These are phyloP conservation scores for Ogataea pini DNA, from an alignment of 805 yeast genomes.

Conservation along the genomic window DNA sequence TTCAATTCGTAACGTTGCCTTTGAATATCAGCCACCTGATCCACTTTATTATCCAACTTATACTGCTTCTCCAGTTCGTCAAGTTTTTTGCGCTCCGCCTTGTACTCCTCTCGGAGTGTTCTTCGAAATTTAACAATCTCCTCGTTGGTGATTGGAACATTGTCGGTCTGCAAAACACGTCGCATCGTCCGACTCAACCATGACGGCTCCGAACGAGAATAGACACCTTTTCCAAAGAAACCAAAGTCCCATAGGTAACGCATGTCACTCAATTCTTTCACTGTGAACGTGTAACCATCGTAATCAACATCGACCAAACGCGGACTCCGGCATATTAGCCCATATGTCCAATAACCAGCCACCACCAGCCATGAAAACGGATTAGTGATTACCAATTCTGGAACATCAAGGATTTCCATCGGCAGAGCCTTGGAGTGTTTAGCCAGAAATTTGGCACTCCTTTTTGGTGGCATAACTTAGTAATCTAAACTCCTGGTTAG, in stretches of 20 bases:
- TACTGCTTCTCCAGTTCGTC: slow-evolving; percentile 48
- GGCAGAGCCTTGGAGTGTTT: slow-evolving; percentile 41
- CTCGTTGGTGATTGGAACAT: slow-evolving; percentile 52
- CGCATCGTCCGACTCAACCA: slow-evolving; percentile 73
- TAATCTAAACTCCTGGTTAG: slow-evolving; percentile 11
- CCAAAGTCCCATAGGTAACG: slow-evolving; percentile 75
- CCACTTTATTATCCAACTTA: slow-evolving; percentile 24
- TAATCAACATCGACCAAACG: slow-evolving; percentile 11
- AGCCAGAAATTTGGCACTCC: slow-evolving; percentile 7
- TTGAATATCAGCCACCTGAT: slow-evolving; percentile 39
- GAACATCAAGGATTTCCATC: slow-evolving; percentile 36
- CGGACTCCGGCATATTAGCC: slow-evolving; percentile 1
- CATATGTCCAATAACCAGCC: slow-evolving; percentile 29
- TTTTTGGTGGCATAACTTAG: slow-evolving; percentile 12
- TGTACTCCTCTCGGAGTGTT: slow-evolving; percentile 69
- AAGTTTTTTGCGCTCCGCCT: slow-evolving; percentile 60
- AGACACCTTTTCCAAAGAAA: slow-evolving; percentile 89
- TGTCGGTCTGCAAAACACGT: slow-evolving; percentile 39
- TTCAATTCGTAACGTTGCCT: slow-evolving; percentile 34
- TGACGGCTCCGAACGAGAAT: slow-evolving; percentile 90
- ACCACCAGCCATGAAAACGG: slow-evolving; percentile 48
- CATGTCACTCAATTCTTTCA: slow-evolving; percentile 49
- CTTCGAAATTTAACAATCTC: slow-evolving; percentile 77
- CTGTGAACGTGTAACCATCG: slow-evolving; percentile 36
- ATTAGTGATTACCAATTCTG: slow-evolving; percentile 44